These are phyloP conservation scores for Cercospora janseana DNA, from an alignment of 2,329 filamentous ascomycete genomes.

Conservation along the genomic window DNA sequence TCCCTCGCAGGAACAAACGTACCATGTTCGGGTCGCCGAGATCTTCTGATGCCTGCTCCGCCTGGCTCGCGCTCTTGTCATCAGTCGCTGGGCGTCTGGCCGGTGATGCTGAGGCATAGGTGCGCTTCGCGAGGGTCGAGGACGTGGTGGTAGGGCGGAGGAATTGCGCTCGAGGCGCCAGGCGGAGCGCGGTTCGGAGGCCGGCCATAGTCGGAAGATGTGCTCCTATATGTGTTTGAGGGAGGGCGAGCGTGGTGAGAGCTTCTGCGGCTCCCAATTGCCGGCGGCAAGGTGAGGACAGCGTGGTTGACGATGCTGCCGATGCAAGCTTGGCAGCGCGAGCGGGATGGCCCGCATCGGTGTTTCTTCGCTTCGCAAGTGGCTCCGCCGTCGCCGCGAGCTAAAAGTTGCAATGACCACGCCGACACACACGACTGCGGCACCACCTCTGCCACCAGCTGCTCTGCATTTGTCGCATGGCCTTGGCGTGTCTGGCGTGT, in stretches of 20 bases:
- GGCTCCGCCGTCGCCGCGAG: slow-evolving; percentile 1
- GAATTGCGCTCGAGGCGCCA: slow-evolving; percentile 33
- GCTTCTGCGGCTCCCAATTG: slow-evolving; percentile 9
- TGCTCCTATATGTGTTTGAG: not conserved
- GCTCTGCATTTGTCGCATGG: slow-evolving; percentile 2
- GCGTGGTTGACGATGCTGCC: slow-evolving; percentile 4
- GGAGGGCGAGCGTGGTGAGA: slow-evolving; percentile 3
- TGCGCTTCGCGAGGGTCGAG: slow-evolving; percentile 27
- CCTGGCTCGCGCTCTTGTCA: slow-evolving; percentile 28
- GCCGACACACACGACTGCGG: not conserved
- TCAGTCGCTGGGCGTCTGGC: slow-evolving; percentile 25
- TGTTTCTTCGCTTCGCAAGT: slow-evolving; percentile 11
- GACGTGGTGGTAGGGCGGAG: slow-evolving; percentile 27
- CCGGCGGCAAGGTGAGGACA: not conserved
- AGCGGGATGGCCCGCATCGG: slow-evolving; percentile 1
- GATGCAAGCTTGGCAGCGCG: slow-evolving; percentile 9
- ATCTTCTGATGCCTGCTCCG: slow-evolving; percentile 33
- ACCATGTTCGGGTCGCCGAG: slow-evolving; percentile 36
- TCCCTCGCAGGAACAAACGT: slow-evolving; percentile 14
- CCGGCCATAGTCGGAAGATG: slow-evolving; percentile 29
- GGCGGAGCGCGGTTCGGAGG: slow-evolving; percentile 29
- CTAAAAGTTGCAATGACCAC: slow-evolving; percentile 9
- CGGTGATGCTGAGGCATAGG: slow-evolving; percentile 26
- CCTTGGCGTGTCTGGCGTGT: slow-evolving; percentile 6
- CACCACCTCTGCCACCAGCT: not conserved